Base-by-base conservation (phyloP, 73 alveolate species). In the Paramecium sexaurelia region DNA sequence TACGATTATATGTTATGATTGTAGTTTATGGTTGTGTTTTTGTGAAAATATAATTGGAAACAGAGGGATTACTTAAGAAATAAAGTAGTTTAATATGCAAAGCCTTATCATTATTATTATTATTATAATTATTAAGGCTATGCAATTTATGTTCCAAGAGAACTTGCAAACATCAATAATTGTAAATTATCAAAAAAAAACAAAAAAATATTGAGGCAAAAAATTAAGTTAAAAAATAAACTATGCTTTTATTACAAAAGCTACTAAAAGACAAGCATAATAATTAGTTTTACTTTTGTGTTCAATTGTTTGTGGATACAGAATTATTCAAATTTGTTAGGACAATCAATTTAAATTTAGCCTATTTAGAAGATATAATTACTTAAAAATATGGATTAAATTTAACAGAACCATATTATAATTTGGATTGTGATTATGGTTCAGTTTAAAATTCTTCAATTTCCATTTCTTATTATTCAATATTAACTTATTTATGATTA, bases 271-370 rank as follows among this genome's bases (percentile, higher is more conserved):
- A 61, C 39, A 61, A 32, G 39, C 43, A 61, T 3, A 61, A 51
- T 51, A 51, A 51, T 51, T 51, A 4, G 2, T 47, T 26, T 61
- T 61, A 61, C 83, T 61, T 56, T 61, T 4, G 67, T n/a, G 67
- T 51, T 51, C 83, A 61, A 32, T 61, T 61, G 83, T 61, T 61
- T 61, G 83, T 61, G 83, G 83, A 61, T 61, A 61, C 83, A 61
- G 83, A 61, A 61, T 61, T 71, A 71, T 71, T 71, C 86, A 71
- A 71, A 33, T 71, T 71, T 11, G 55, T 35, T 20, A 13, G 22
- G 35, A 71, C 55, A 35, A 27, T 35, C 55, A 32, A 71, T 71
- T 71, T 71, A 71, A 33, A 13, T 71, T 71, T 71, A 71, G 86
- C 86, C 86, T 71, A 33, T 71, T 11, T 71, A 24, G 9, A 19